Evolutionary conservation across 163 green algal genomes (phyloP).

Genomic region (Chlorella variabilis): DNA sequence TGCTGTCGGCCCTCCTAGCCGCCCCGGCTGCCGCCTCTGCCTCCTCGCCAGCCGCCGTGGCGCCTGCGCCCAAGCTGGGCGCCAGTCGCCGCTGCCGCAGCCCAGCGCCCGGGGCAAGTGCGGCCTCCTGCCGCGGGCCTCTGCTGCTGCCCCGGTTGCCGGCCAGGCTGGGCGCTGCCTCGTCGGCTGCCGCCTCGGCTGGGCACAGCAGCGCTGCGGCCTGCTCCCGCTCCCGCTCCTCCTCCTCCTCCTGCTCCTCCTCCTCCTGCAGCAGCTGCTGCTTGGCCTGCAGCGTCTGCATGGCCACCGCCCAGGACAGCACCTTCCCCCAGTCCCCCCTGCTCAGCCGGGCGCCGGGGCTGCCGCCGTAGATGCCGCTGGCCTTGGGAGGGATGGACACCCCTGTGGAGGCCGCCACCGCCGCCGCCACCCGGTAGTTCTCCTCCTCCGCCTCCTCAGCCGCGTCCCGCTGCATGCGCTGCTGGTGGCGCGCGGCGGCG

Average conservation of each 20-base stretch:
- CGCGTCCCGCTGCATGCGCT: slow-evolving; percentile 35
- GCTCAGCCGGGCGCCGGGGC: not conserved
- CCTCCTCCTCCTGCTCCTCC: not conserved
- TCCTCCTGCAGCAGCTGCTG: not conserved
- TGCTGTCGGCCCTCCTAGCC: not conserved
- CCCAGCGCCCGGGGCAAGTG: not conserved
- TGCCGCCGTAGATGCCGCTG: slow-evolving; percentile 17
- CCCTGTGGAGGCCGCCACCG: slow-evolving; percentile 21
- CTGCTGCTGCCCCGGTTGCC: no score
- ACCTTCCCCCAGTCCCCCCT: slow-evolving; percentile 34
- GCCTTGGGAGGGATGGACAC: slow-evolving; percentile 30
- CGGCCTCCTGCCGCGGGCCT: not conserved
- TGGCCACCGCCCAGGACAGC: slow-evolving; percentile 38
- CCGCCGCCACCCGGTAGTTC: slow-evolving; percentile 32
- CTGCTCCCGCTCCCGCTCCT: not conserved
- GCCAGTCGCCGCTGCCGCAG: not conserved
- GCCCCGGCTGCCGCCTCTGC: not conserved
- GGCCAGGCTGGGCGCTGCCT: not conserved
- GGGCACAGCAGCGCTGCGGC: not conserved
- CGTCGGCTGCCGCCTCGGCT: not conserved
- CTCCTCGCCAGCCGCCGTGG: not conserved
- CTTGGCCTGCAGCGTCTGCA: slow-evolving; percentile 35
- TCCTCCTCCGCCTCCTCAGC: slow-evolving; percentile 22
- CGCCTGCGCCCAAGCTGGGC: not conserved
- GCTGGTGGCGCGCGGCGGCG: slow-evolving; percentile 17